A percentile compares a stretch with the other conserved stretches of the same genome.
Evolutionary conservation across 495 filamentous ascomycete genomes (phyloP).

Genomic region (Tuber umbilicatum): DNA sequence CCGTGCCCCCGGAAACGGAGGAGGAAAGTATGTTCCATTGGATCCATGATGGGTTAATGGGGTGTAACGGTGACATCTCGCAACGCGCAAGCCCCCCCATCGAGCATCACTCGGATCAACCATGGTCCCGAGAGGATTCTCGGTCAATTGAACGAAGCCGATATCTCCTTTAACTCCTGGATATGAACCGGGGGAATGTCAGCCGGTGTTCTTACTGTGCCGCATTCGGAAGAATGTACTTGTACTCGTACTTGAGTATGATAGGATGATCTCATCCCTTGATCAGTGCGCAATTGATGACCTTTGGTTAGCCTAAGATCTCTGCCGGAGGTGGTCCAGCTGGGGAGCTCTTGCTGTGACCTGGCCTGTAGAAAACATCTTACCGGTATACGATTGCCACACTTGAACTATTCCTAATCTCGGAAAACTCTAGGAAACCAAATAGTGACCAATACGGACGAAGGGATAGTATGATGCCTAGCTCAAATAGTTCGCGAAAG

Average conservation of each 20-base stretch:
- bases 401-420: background rate
- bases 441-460: background rate
- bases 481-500: background rate
- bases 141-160: background rate
- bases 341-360: background rate
- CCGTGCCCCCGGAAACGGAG: background rate
- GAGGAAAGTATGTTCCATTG: background rate
- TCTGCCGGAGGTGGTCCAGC: background rate
- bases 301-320: background rate
- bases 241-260: background rate
- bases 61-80: background rate
- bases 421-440: background rate
- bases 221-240: background rate
- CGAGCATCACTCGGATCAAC: background rate
- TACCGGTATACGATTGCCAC: background rate
- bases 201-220: background rate
- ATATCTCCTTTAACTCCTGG: conserved; percentile 2
- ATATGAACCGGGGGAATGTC: background rate
- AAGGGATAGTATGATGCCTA: background rate
- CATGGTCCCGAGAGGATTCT: background rate
- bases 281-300: background rate
- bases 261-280: background rate
- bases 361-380: background rate
- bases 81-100: background rate
- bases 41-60: background rate